Evolutionary conservation across 2,329 filamentous ascomycete genomes (phyloP).

Genomic region (Septoria petroselini): DNA sequence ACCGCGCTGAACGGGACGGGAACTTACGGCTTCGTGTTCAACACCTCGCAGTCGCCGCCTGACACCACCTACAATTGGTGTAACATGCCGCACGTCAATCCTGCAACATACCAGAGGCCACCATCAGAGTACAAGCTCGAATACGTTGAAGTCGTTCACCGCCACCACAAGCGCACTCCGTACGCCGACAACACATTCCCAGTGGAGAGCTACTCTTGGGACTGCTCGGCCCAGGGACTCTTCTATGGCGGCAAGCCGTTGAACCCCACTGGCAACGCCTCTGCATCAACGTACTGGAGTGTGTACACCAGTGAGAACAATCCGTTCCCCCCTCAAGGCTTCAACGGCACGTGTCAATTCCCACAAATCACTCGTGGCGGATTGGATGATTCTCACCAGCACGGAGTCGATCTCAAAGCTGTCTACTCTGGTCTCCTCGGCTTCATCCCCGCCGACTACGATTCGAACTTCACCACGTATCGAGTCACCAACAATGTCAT

Average conservation of each 20-base stretch:
- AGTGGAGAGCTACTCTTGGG: conserved; percentile 67
- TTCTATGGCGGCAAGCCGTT: conserved; percentile 66
- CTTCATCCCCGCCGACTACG: conserved; percentile 59
- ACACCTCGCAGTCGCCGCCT: conserved; percentile 53
- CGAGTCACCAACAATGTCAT: conserved; percentile 80
- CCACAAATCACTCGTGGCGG: conserved; percentile 73
- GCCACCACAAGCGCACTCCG: conserved; percentile 81
- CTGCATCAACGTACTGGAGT: conserved; percentile 63
- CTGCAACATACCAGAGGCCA: conserved; percentile 57
- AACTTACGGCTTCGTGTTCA: conserved; percentile 71
- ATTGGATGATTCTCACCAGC: conserved; percentile 69
- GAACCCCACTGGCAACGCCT: conserved; percentile 44
- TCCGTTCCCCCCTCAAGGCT: conserved; percentile 64
- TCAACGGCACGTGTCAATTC: conserved; percentile 73
- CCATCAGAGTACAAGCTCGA: conserved; percentile 58
- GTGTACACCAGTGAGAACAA: conserved; percentile 62
- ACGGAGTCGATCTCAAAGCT: conserved; percentile 72
- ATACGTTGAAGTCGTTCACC: conserved; percentile 79
- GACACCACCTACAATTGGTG: conserved; percentile 74
- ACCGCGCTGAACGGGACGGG: conserved; percentile 58
- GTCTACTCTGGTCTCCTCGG: conserved; percentile 69
- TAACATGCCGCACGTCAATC: conserved; percentile 82
- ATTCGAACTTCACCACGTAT: conserved; percentile 54
- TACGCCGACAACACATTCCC: conserved; percentile 77
- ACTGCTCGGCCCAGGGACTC: conserved; percentile 67